These are phyloP conservation scores for Sarocladium strictum DNA, from an alignment of 2,329 filamentous ascomycete genomes.

Conservation along the genomic window DNA sequence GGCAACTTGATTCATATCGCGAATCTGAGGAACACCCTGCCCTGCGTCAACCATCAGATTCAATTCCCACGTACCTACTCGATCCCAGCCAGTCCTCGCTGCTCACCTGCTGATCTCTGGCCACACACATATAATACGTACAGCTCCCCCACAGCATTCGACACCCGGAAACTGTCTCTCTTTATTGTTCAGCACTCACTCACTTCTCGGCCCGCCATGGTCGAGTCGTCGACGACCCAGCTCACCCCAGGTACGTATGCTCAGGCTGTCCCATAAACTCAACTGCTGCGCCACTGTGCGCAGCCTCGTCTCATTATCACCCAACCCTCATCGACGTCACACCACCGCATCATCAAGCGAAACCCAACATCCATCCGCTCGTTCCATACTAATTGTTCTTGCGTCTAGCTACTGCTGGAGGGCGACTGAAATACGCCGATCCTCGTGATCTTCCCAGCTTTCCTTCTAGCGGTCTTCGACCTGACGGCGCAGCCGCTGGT, in stretches of 20 bases:
- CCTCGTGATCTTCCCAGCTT: conserved; percentile 69
- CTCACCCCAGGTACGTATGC: conserved; percentile 9
- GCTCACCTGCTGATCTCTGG: not conserved
- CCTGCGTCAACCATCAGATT: not conserved
- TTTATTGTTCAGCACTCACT: not conserved
- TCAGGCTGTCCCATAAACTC: not conserved
- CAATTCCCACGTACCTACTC: not conserved
- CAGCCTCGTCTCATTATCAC: conserved; percentile 3
- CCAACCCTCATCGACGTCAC: not conserved
- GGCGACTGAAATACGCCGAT: conserved; percentile 62
- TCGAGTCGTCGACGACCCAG: conserved; percentile 7
- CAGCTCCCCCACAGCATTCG: not conserved
- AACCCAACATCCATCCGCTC: not conserved
- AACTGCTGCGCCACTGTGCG: not conserved
- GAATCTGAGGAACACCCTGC: not conserved
- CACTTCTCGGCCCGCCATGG: conserved; percentile 8
- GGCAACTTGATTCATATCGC: too few relatives aligned
- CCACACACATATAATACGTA: not conserved
- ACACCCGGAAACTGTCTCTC: not conserved
- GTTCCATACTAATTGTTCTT: not conserved
- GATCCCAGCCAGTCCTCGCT: not conserved
- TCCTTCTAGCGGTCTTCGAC: conserved; percentile 57
- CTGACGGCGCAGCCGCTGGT: conserved; percentile 58
- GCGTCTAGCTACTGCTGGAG: conserved; percentile 14
- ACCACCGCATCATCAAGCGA: not conserved